Conservation (phyloP, 2,329 filamentous ascomycete genomes). For the Penicillium frequentans region DNA sequence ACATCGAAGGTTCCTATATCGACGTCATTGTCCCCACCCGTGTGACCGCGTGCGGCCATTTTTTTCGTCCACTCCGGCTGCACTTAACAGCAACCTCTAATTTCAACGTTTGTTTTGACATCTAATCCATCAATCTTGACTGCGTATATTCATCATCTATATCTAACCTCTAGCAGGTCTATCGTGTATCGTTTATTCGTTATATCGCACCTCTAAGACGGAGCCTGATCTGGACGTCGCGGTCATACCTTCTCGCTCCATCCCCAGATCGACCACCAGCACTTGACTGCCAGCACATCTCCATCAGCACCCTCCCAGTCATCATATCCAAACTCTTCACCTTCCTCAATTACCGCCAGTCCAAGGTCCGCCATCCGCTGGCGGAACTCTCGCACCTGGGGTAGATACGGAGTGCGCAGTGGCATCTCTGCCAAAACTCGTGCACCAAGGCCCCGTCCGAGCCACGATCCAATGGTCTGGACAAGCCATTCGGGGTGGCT, state of each 20-base stretch:
- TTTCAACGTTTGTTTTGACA: neutral
- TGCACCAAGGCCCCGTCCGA: constrained; percentile 58
- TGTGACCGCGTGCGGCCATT: neutral
- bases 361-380: constrained; percentile 58
- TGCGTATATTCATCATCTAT: constrained; percentile 7
- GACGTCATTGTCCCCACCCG: neutral
- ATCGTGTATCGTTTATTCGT: constrained; percentile 34
- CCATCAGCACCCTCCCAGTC: constrained; percentile 49
- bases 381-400: constrained; percentile 64
- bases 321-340: constrained; percentile 48
- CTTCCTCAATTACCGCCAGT: constrained; percentile 53
- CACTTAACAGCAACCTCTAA: neutral
- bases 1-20: neutral
- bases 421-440: constrained; percentile 80
- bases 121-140: neutral
- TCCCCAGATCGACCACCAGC: constrained; percentile 51
- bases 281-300: constrained; percentile 42
- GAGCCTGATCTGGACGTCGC: neutral
- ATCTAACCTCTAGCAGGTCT: constrained; percentile 19
- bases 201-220: constrained; percentile 18
- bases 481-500: constrained; percentile 76
- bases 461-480: constrained; percentile 66
- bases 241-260: constrained; percentile 39
- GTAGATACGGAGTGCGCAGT: constrained; percentile 66
- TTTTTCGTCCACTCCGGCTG: neutral